These are phyloP conservation scores for Ascochyta clinopodiicola DNA, from an alignment of 2,329 filamentous ascomycete genomes.

Conservation along the genomic window DNA sequence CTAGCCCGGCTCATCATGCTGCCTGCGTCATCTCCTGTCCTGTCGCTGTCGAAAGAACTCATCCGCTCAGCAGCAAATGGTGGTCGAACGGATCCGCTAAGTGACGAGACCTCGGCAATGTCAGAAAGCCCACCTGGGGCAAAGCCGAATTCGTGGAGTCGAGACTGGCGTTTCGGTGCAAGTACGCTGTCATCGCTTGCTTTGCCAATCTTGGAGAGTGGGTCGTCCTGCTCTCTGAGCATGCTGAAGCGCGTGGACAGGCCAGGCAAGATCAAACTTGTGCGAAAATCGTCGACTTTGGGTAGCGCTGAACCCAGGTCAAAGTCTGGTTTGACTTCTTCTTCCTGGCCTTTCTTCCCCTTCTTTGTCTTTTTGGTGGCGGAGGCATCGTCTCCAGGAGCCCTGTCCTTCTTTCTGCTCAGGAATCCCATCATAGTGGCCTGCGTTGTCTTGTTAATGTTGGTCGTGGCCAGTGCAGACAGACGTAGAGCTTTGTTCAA, in stretches of 20 bases:
- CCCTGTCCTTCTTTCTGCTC: constrained; percentile 67
- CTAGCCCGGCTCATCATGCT: constrained; percentile 86
- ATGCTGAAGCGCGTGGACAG: constrained; percentile 96
- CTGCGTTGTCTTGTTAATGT: constrained; percentile 32
- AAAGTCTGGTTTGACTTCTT: constrained; percentile 67
- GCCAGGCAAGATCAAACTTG: constrained; percentile 93
- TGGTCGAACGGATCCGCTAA: constrained; percentile 60
- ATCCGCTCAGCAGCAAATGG: constrained; percentile 67
- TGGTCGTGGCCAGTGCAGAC: background rate
- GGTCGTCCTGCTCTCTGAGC: constrained; percentile 93
- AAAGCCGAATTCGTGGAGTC: constrained; percentile 75
- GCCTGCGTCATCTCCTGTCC: constrained; percentile 71
- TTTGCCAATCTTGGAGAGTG: constrained; percentile 86
- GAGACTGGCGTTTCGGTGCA: constrained; percentile 79
- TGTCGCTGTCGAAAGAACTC: constrained; percentile 68
- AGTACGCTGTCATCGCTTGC: constrained; percentile 95
- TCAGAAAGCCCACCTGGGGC: constrained; percentile 69
- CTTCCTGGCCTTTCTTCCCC: constrained; percentile 59
- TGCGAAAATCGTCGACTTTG: constrained; percentile 87
- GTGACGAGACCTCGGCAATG: constrained; percentile 89
- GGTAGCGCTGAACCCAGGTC: constrained; percentile 79
- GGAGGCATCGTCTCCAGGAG: constrained; percentile 40
- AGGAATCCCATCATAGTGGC: constrained; percentile 77
- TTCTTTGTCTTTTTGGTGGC: constrained; percentile 50
- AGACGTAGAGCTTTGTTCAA: background rate